These are phyloP conservation scores for Eucalyptus albens DNA, from an alignment of 345 rosid species.

Conservation along the genomic window DNA sequence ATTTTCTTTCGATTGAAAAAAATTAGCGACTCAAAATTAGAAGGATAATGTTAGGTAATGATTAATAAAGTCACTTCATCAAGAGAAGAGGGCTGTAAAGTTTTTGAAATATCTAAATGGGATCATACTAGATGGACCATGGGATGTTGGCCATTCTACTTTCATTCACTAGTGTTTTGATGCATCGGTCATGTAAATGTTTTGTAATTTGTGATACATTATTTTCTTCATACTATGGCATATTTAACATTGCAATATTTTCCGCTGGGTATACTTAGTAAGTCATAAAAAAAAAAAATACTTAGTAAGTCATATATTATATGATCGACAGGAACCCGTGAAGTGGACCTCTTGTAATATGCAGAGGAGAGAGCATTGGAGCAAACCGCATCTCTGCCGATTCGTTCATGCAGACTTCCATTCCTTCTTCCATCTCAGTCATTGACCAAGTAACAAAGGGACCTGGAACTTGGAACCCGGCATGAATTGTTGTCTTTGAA, in stretches of 20 bases:
- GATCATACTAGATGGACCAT: not conserved
- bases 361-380: not conserved
- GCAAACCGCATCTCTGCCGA: too few relatives aligned
- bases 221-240: not conserved
- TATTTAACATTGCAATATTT: not conserved
- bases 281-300: not conserved
- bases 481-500: too few relatives aligned
- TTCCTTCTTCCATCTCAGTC: too few relatives aligned
- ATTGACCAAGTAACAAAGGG: too few relatives aligned
- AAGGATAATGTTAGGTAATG: not conserved
- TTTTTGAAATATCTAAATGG: not conserved
- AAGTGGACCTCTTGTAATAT: not conserved
- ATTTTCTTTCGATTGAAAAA: too few relatives aligned
- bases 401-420: too few relatives aligned
- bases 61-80: not conserved
- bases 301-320: not conserved
- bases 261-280: not conserved
- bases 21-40: not conserved
- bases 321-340: not conserved
- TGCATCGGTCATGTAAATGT: not conserved
- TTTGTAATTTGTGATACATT: not conserved
- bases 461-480: too few relatives aligned
- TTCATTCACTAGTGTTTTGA: not conserved
- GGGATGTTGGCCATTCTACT: not conserved
- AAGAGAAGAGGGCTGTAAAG: not conserved